A percentile compares a stretch with the other conserved stretches of the same genome.
phyloP scores from a whole-genome alignment of 73 alveolate genomes.

The Loxodes magnus region DNA sequence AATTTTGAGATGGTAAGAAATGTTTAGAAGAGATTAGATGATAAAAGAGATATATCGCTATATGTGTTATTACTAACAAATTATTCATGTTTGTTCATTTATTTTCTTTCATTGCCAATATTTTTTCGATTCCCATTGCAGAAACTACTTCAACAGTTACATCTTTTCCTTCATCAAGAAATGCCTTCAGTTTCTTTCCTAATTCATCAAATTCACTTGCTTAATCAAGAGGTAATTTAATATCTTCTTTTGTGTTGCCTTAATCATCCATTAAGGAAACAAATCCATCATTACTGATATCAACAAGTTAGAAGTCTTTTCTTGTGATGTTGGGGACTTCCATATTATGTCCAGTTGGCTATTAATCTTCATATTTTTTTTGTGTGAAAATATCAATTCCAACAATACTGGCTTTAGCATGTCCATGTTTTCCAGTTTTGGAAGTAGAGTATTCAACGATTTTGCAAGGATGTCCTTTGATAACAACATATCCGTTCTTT shows the following conservation, averaged over 20 bases:
- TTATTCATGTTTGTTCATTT: too few relatives aligned
- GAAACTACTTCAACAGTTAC: conserved; percentile 60
- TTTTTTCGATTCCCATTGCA: conserved; percentile 72
- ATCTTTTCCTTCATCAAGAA: conserved; percentile 65
- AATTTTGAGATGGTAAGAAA: too few relatives aligned
- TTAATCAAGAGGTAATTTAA: conserved; percentile 82
- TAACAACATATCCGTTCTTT: conserved; percentile 63
- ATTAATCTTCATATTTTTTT: conserved; percentile 71
- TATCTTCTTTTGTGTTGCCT: conserved; percentile 80
- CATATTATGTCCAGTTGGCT: conserved; percentile 82
- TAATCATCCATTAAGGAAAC: conserved; percentile 62
- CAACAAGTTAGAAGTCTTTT: conserved; percentile 62
- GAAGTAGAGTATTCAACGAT: conserved; percentile 68
- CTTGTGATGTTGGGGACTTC: conserved; percentile 81
- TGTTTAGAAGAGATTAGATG: too few relatives aligned
- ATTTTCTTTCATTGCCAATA: conserved; percentile 67
- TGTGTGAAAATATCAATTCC: conserved; percentile 85
- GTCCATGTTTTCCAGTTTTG: conserved; percentile 90
- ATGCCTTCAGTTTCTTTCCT: conserved; percentile 37
- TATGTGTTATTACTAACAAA: too few relatives aligned
- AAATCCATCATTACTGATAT: conserved; percentile 64
- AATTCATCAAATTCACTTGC: conserved; percentile 59
- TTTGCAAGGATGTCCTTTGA: conserved; percentile 77
- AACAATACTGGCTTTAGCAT: conserved; percentile 84
- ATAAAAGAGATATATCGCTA: too few relatives aligned